Evolutionary conservation across 305 asterid genomes (phyloP).

Genomic region (Striga hermonthica): DNA sequence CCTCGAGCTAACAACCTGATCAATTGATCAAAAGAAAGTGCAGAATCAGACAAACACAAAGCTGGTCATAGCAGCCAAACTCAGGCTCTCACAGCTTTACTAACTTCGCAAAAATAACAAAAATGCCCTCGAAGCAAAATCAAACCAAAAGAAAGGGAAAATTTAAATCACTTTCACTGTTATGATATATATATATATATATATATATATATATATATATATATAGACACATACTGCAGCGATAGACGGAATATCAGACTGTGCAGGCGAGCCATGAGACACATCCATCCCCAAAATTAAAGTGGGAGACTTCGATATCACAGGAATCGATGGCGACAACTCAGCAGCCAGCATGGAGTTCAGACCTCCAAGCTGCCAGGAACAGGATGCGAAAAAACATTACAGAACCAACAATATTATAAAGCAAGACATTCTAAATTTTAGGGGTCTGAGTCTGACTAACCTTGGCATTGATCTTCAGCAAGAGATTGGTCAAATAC

Average conservation of each 20-base stretch:
- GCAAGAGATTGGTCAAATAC: slow-evolving; percentile 72
- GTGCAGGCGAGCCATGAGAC: slow-evolving; percentile 89
- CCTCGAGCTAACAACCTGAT: slow-evolving; percentile 80
- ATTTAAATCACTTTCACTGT: not conserved
- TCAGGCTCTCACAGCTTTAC: not conserved
- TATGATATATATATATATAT: not conserved
- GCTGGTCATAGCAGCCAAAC: not conserved
- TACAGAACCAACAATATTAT: not conserved
- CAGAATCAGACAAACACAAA: not conserved
- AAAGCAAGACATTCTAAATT: not conserved
- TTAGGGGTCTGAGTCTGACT: slow-evolving; percentile 8
- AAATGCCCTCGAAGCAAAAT: not conserved
- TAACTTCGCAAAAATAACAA: not conserved
- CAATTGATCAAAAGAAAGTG: slow-evolving; percentile 24
- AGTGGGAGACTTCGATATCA: slow-evolving; percentile 71
- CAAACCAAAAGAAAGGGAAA: not conserved
- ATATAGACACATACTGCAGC: slow-evolving; percentile 18
- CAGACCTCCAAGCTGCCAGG: slow-evolving; percentile 79
- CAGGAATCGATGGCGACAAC: slow-evolving; percentile 52
- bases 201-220: not conserved
- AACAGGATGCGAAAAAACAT: not conserved
- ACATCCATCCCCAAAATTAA: slow-evolving; percentile 89
- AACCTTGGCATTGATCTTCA: slow-evolving; percentile 92
- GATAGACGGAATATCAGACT: slow-evolving; percentile 58
- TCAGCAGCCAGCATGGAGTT: slow-evolving; percentile 67